These are phyloP conservation scores for Clonostachys solani DNA, from an alignment of 2,329 filamentous ascomycete genomes.

Conservation along the genomic window DNA sequence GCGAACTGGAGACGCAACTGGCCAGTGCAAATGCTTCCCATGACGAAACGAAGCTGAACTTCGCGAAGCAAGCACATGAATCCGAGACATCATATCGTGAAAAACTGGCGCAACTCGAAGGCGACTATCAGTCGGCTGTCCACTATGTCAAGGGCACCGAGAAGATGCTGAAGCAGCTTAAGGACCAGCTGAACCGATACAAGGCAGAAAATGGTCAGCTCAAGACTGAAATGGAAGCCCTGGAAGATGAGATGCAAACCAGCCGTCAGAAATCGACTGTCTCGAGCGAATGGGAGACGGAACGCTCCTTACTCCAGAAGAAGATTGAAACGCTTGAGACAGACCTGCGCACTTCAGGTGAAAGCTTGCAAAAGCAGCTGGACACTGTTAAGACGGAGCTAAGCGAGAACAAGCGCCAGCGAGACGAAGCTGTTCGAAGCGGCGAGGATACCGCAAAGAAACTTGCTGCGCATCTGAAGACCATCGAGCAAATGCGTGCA, in stretches of 20 bases:
- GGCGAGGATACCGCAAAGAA: constrained; percentile 51
- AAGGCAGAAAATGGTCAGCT: constrained; percentile 82
- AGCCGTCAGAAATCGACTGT: constrained; percentile 28
- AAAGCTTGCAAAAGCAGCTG: constrained; percentile 69
- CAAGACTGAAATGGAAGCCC: constrained; percentile 72
- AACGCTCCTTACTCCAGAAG: constrained; percentile 62
- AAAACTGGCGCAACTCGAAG: constrained; percentile 89
- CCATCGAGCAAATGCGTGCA: constrained; percentile 76
- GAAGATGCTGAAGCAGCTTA: constrained; percentile 98
- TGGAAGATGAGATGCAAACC: constrained; percentile 48
- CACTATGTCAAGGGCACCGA: constrained; percentile 98
- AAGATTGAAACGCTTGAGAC: constrained; percentile 67
- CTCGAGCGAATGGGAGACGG: constrained; percentile 66
- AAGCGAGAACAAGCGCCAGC: constrained; percentile 58
- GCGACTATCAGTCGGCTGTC: constrained; percentile 95
- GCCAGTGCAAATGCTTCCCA: constrained; percentile 73
- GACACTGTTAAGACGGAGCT: constrained; percentile 66
- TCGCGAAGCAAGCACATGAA: constrained; percentile 77
- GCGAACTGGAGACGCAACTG: constrained; percentile 86
- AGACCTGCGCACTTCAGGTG: constrained; percentile 62
- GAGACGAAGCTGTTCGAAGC: constrained; percentile 58
- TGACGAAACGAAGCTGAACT: constrained; percentile 76
- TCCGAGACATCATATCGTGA: constrained; percentile 88
- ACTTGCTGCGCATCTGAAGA: constrained; percentile 55
- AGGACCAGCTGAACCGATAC: constrained; percentile 91